Evolutionary conservation across 78 protist genomes (phyloP).

Genomic region (Dictyostelium intermedium): DNA sequence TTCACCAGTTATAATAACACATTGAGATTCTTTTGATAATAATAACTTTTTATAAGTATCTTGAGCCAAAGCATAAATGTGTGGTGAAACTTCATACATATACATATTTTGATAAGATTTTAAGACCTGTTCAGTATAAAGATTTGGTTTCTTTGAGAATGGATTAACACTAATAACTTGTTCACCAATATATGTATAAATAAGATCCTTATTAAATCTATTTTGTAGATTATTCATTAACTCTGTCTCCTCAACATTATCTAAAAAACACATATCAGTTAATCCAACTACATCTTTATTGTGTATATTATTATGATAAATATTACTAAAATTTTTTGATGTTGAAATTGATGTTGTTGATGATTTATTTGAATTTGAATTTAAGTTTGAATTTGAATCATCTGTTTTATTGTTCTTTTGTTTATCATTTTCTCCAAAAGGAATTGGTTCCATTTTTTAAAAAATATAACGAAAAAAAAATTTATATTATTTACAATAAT

Average conservation of each 20-base stretch:
- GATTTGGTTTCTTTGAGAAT: neutral
- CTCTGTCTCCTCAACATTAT: neutral
- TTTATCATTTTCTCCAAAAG: neutral
- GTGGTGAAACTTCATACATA: constrained; percentile 80
- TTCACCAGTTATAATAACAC: constrained; percentile 92
- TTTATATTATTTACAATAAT: too few relatives aligned
- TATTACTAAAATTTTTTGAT: neutral
- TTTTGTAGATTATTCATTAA: constrained; percentile 3
- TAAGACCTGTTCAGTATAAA: neutral
- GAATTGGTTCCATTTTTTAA: neutral
- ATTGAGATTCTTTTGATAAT: constrained; percentile 74
- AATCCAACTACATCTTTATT: constrained; percentile 10
- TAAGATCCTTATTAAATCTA: constrained; percentile 13
- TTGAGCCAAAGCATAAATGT: constrained; percentile 90
- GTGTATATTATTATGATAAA: neutral
- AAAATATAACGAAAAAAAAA: too few relatives aligned
- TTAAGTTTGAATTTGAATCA: neutral
- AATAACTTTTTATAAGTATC: constrained; percentile 69
- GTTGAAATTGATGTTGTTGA: neutral
- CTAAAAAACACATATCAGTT: constrained; percentile 51
- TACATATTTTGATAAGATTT: constrained; percentile 51
- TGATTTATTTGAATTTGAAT: neutral
- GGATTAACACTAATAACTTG: constrained; percentile 65
- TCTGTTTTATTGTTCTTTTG: neutral
- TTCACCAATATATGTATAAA: constrained; percentile 58